These are phyloP conservation scores for Camellia sinensis DNA, from an alignment of 148 eudicot species.

Conservation along the genomic window DNA sequence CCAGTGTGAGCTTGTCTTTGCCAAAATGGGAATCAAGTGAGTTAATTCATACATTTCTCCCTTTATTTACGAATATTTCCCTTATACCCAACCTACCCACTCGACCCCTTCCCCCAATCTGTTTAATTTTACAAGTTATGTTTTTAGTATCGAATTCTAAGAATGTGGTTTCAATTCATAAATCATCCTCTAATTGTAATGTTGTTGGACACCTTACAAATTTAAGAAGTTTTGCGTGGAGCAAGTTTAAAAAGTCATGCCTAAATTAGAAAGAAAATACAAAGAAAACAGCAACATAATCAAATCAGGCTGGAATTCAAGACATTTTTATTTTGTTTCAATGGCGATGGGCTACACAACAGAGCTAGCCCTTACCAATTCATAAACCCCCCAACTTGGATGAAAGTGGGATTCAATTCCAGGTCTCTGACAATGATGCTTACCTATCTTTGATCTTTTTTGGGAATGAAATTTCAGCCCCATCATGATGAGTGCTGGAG, in stretches of 20 bases:
- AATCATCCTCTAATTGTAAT: neutral
- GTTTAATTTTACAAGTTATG: too few relatives aligned
- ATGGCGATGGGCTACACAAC: neutral
- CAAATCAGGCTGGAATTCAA: neutral
- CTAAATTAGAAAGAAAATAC: too few relatives aligned
- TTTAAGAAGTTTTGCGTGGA: neutral
- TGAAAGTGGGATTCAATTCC: too few relatives aligned
- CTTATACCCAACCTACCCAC: neutral
- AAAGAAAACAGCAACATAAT: too few relatives aligned
- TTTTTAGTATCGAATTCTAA: too few relatives aligned
- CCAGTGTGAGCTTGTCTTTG: conserved; percentile 48
- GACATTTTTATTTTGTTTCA: neutral
- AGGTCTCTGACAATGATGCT: neutral
- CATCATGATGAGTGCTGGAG: conserved; percentile 52
- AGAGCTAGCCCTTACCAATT: too few relatives aligned
- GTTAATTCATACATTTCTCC: conserved; percentile 1
- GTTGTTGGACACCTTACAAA: neutral
- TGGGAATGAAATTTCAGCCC: conserved; percentile 24
- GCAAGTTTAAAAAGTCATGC: neutral
- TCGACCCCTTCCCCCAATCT: neutral
- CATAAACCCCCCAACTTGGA: too few relatives aligned
- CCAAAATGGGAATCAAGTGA: conserved; percentile 47
- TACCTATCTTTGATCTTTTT: neutral
- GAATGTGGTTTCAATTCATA: too few relatives aligned
- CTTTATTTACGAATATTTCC: too few relatives aligned